Evolutionary conservation across 495 filamentous ascomycete genomes (phyloP).

Genomic region (Penicillium arizonense): DNA sequence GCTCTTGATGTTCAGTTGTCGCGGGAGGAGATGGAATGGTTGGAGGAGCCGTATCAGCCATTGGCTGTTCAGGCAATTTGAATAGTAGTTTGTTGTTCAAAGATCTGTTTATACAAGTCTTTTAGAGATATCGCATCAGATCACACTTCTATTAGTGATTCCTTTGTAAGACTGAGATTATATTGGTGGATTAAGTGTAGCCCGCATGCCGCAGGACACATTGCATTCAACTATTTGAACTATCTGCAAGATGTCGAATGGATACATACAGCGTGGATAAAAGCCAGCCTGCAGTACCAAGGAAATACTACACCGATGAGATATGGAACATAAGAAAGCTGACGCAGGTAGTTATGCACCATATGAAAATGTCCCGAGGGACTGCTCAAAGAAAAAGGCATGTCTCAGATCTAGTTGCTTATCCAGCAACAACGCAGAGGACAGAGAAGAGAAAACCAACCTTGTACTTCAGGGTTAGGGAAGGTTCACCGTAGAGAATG

Average conservation of each 20-base stretch:
- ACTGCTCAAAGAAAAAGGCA: constrained; percentile 8
- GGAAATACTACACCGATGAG: constrained; percentile 9
- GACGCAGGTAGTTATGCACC: constrained; percentile 5
- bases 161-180: neutral
- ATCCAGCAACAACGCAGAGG: constrained; percentile 23
- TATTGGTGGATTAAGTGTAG: constrained; percentile 4
- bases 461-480: constrained; percentile 29
- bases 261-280: constrained; percentile 27
- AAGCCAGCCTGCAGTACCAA: constrained; percentile 11
- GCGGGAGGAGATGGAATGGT: constrained; percentile 52
- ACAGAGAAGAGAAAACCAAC: constrained; percentile 36
- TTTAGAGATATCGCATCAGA: too few species aligned
- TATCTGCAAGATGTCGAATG: constrained; percentile 28
- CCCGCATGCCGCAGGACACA: constrained; percentile 8
- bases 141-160: neutral
- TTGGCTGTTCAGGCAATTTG: constrained; percentile 16
- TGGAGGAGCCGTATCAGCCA: constrained; percentile 61
- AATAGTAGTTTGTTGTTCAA: neutral
- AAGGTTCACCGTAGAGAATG: constrained; percentile 13
- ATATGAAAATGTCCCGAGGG: constrained; percentile 3
- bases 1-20: constrained; percentile 47
- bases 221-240: constrained; percentile 22
- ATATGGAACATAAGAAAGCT: constrained; percentile 18
- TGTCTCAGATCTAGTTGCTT: constrained; percentile 12
- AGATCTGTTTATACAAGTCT: neutral